Base-by-base conservation (phyloP, 192 early-diverging fungal species). In the Dissophora globulifera region DNA sequence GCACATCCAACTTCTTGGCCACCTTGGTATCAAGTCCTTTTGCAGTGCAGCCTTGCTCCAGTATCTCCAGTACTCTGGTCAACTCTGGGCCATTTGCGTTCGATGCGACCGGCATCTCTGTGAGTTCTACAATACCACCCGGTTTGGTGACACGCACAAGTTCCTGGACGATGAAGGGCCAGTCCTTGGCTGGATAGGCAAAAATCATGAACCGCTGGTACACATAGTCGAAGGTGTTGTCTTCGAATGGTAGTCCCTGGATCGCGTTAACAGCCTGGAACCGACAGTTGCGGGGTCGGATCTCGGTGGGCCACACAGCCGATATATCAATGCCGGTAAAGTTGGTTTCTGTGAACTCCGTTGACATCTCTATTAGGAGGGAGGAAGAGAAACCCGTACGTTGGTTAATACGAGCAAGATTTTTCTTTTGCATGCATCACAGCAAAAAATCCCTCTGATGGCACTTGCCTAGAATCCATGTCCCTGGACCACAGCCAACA, bases 171-270 rank as follows among this genome's bases (percentile, higher is more conserved):
- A 81, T 62, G 25, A 59, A 56, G 1, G 67, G 62, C 83, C 85
- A 86, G 30, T 69, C 49, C 38, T 83, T 58, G 5, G 79, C 78
- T 6, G 72, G 69, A 23, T 84, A 62, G 8, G 57, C 79, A 23
- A 62, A 46, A 26, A 78, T 56, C 49, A 86, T 51, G 41, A 79
- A 72, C 11, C 84, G 70, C 43, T 81, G 65, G 47, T 84, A 76
- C 22, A 84, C 80, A 62, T 69, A 83, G 26, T 86, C 84, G 42
- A 86, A 86, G 22, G 79, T 85, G 61, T 86, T 79, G 56, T 86
- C 83, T 2, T 78, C 63, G 40, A 83, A 81, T 10, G 80, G 80
- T 12, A 78, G 50, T 1, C 80, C 69, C 15, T 78, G 25, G 38
- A 53, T 27, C 1, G 66, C 58, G 45, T 81, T 60, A 4, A 78